Evolutionary conservation across 768 basidiomycete species (phyloP).

Genomic region (Paxillus involutus): DNA sequence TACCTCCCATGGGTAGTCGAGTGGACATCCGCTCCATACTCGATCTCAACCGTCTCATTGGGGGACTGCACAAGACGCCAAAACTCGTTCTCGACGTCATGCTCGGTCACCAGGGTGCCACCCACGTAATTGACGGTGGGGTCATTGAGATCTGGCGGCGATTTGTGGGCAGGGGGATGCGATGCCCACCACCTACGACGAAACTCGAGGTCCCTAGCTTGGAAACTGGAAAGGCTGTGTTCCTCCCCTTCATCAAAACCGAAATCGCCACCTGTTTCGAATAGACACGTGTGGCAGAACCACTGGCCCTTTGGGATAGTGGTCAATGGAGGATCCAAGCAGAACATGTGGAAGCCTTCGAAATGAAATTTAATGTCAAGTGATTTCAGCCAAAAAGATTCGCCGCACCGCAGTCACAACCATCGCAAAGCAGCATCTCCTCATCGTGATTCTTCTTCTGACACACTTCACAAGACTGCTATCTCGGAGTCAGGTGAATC

Average conservation of each 20-base stretch:
- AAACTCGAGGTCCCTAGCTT: slow-evolving; percentile 88
- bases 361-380: slow-evolving; percentile 14
- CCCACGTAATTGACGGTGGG: slow-evolving; percentile 56
- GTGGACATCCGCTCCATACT: slow-evolving; percentile 99
- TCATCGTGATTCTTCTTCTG: slow-evolving; percentile 84
- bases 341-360: slow-evolving; percentile 94
- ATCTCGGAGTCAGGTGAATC: slow-evolving; percentile 21
- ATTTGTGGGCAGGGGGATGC: slow-evolving; percentile 54
- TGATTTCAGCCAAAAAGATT: slow-evolving; percentile 10
- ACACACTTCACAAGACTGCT: slow-evolving; percentile 94
- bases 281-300: slow-evolving; percentile 92
- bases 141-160: slow-evolving; percentile 41
- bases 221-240: slow-evolving; percentile 88
- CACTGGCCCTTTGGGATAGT: slow-evolving; percentile 91
- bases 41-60: slow-evolving; percentile 92
- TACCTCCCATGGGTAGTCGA: slow-evolving; percentile 97
- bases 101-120: slow-evolving; percentile 73
- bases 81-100: slow-evolving; percentile 92
- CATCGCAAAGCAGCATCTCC: slow-evolving; percentile 91
- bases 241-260: slow-evolving; percentile 99
- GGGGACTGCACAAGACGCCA: slow-evolving; percentile 93
- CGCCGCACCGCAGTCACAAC: slow-evolving; percentile 72
- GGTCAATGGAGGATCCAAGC: slow-evolving; percentile 87
- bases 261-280: slow-evolving; percentile 91
- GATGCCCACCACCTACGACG: slow-evolving; percentile 84